These are phyloP conservation scores for Carex cristatella DNA, from an alignment of 176 grass and related monocot species.

Conservation along the genomic window DNA sequence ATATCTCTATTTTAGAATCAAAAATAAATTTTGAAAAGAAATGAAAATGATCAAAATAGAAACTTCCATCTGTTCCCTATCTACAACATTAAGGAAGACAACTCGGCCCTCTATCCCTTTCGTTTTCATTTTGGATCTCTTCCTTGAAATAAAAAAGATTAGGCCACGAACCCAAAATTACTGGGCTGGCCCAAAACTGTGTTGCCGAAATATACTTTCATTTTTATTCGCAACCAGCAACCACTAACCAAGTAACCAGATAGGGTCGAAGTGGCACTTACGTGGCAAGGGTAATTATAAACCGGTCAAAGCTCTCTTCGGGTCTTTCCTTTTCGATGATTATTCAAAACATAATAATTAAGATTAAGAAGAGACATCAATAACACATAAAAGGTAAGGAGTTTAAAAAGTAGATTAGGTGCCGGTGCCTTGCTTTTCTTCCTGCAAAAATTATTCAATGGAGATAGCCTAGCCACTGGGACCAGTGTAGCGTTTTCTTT, in stretches of 20 bases:
- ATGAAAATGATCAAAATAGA: too few relatives aligned
- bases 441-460: slow-evolving; percentile 8
- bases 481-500: background rate
- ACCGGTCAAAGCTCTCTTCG: background rate
- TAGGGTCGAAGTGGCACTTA: background rate
- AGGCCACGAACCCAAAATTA: background rate
- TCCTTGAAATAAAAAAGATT: background rate
- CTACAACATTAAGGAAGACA: background rate
- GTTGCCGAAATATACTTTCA: background rate
- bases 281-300: background rate
- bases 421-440: background rate
- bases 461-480: background rate
- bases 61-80: too few relatives aligned
- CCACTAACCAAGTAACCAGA: background rate
- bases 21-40: too few relatives aligned
- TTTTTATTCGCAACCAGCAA: background rate
- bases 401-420: background rate
- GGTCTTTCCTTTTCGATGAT: background rate
- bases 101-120: background rate
- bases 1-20: too few relatives aligned
- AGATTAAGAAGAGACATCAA: background rate
- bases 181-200: background rate
- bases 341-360: slow-evolving; percentile 11
- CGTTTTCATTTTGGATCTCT: background rate
- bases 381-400: background rate